Conservation (phyloP, 2,329 filamentous ascomycete species). For the Penicillium paneum region DNA sequence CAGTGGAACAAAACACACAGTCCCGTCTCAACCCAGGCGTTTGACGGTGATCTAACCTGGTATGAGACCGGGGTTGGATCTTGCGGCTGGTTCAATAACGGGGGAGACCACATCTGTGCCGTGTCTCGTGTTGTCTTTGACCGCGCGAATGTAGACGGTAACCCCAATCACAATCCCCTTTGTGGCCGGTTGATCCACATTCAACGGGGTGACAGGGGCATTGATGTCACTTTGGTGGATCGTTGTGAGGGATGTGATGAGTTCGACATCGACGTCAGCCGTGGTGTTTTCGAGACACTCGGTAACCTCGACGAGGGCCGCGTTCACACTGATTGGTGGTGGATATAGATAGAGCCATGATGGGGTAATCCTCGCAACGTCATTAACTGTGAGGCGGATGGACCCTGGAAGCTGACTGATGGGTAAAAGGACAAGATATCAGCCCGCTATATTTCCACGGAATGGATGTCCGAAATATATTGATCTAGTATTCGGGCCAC, state of each 20-base stretch:
- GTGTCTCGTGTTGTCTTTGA: conserved; percentile 68
- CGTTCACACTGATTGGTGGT: conserved; percentile 51
- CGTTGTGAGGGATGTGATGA: conserved; percentile 55
- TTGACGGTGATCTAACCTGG: conserved; percentile 65
- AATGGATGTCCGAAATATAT: too few species aligned
- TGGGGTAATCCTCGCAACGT: too few species aligned
- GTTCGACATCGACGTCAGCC: conserved; percentile 51
- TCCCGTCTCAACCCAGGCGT: conserved; percentile 48
- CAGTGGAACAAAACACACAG: not conserved
- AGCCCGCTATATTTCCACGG: too few species aligned
- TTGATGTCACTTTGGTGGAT: conserved; percentile 66
- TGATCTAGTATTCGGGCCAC: conserved; percentile 40
- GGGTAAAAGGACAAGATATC: not conserved
- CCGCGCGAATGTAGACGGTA: conserved; percentile 48
- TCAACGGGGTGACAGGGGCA: conserved; percentile 51
- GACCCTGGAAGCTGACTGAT: not conserved
- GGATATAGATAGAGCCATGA: conserved; percentile 25
- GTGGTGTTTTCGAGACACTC: conserved; percentile 48
- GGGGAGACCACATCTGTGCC: conserved; percentile 61
- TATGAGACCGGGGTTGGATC: conserved; percentile 66
- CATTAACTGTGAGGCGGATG: not conserved
- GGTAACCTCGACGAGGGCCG: conserved; percentile 48
- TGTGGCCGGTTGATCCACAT: conserved; percentile 67
- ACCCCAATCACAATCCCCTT: conserved; percentile 64
- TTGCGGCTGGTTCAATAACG: conserved; percentile 59